Evolutionary conservation across 2,329 filamentous ascomycete genomes (phyloP).

Genomic region (Penicillium sp.): DNA sequence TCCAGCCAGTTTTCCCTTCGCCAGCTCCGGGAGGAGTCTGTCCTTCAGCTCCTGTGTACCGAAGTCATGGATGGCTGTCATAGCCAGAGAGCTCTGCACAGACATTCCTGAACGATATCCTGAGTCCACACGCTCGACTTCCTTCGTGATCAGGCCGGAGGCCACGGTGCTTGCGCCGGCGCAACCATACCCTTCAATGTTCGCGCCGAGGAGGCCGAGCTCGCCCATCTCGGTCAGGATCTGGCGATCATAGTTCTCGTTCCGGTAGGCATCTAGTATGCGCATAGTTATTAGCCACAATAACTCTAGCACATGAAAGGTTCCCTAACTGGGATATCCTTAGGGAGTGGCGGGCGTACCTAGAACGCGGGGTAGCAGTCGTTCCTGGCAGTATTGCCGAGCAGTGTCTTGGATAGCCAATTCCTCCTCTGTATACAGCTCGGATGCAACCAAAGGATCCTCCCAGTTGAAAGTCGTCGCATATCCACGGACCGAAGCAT

Average conservation of each 20-base stretch:
- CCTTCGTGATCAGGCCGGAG: slow-evolving; percentile 76
- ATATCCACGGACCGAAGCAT: slow-evolving; percentile 15
- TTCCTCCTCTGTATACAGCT: slow-evolving; percentile 81
- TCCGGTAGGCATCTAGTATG: slow-evolving; percentile 76
- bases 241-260: slow-evolving; percentile 75
- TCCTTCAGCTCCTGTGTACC: slow-evolving; percentile 82
- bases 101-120: slow-evolving; percentile 90
- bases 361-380: slow-evolving; percentile 72
- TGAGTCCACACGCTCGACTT: slow-evolving; percentile 82
- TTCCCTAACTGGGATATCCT: too few species aligned
- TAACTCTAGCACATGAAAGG: too few species aligned
- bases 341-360: slow-evolving; percentile 60
- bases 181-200: slow-evolving; percentile 78
- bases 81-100: slow-evolving; percentile 83
- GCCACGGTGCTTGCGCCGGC: slow-evolving; percentile 81
- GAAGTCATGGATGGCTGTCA: slow-evolving; percentile 85
- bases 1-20: slow-evolving; percentile 70
- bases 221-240: slow-evolving; percentile 90
- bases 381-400: slow-evolving; percentile 87
- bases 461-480: slow-evolving; percentile 69
- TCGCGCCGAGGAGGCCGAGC: slow-evolving; percentile 76
- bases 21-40: slow-evolving; percentile 68
- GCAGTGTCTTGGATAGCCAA: slow-evolving; percentile 81
- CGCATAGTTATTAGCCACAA: too few species aligned
- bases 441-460: slow-evolving; percentile 69